Evolutionary conservation across 352 stramenopile species (phyloP).

Genomic region (Plasmopara muralis): DNA sequence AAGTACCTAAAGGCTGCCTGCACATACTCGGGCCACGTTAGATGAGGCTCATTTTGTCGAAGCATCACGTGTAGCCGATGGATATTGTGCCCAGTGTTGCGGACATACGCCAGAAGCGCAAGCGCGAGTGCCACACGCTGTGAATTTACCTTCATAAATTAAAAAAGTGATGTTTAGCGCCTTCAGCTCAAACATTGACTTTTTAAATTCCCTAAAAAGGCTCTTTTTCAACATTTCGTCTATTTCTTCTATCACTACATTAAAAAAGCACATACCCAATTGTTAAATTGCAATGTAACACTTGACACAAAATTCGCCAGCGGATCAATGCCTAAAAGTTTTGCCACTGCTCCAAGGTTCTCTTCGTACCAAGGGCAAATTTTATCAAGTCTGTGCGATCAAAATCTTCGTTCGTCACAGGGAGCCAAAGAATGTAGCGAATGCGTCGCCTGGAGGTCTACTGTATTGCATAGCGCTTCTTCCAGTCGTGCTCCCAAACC

Average conservation of each 20-base stretch:
- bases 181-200: too few species aligned
- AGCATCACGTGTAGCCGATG: conserved; percentile 19
- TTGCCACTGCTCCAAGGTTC: conserved; percentile 70
- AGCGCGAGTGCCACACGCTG: conserved; percentile 13
- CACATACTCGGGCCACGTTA: conserved; percentile 10
- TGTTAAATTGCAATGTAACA: conserved; percentile 60
- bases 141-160: too few species aligned
- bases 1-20: conserved; percentile 40
- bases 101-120: conserved; percentile 18
- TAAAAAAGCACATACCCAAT: conserved; percentile 68
- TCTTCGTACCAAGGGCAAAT: conserved; percentile 64
- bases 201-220: too few species aligned
- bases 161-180: too few species aligned
- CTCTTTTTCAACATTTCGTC: too few species aligned
- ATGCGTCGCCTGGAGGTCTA: conserved; percentile 69
- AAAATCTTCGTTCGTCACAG: conserved; percentile 64
- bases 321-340: conserved; percentile 77
- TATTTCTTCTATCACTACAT: not conserved
- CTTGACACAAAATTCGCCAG: conserved; percentile 47
- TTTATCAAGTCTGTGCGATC: conserved; percentile 64
- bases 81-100: conserved; percentile 18
- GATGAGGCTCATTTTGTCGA: conserved; percentile 15
- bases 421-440: conserved; percentile 50
- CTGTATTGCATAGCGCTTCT: conserved; percentile 55
- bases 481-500: conserved; percentile 77